Percentiles rank a stretch among this genome's conserved stretches.
These are phyloP conservation scores for Cyberlindnera maritima DNA, from an alignment of 805 yeast genomes.

Conservation along the genomic window DNA sequence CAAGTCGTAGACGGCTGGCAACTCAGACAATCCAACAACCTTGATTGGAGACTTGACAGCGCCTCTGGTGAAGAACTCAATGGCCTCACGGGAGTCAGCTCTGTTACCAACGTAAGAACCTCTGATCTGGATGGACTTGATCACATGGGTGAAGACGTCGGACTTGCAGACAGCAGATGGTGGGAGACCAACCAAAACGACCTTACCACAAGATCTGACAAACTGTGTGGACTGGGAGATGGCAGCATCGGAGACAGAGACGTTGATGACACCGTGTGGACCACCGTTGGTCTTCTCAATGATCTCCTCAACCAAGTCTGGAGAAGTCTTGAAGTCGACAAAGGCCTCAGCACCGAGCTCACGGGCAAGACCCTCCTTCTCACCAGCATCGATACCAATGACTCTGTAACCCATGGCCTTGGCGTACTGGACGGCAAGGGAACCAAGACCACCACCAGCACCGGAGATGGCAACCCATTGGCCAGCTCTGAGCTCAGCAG, in stretches of 20 bases:
- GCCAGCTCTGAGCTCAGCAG: slow-evolving; percentile 64
- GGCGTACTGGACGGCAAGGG: slow-evolving; percentile 70
- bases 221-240: slow-evolving; percentile 56
- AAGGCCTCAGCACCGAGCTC: slow-evolving; percentile 60
- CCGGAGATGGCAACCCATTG: slow-evolving; percentile 73
- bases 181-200: slow-evolving; percentile 73
- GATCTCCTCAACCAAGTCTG: slow-evolving; percentile 53
- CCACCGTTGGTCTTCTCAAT: slow-evolving; percentile 62
- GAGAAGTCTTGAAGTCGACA: slow-evolving; percentile 53
- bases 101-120: slow-evolving; percentile 90
- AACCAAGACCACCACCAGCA: slow-evolving; percentile 75
- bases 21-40: slow-evolving; percentile 53
- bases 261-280: slow-evolving; percentile 69
- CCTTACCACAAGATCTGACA: slow-evolving; percentile 64
- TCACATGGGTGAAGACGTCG: slow-evolving; percentile 67
- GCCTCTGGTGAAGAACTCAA: slow-evolving; percentile 69
- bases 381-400: slow-evolving; percentile 66
- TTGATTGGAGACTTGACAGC: slow-evolving; percentile 61
- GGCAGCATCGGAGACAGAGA: slow-evolving; percentile 65
- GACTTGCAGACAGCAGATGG: slow-evolving; percentile 69
- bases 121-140: slow-evolving; percentile 63
- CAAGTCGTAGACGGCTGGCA: slow-evolving; percentile 50
- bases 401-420: slow-evolving; percentile 71
- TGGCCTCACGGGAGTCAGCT: slow-evolving; percentile 75
- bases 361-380: slow-evolving; percentile 38